phyloP scores from a whole-genome alignment of 2,329 filamentous ascomycete genomes.

The Aspergillus proliferans region DNA sequence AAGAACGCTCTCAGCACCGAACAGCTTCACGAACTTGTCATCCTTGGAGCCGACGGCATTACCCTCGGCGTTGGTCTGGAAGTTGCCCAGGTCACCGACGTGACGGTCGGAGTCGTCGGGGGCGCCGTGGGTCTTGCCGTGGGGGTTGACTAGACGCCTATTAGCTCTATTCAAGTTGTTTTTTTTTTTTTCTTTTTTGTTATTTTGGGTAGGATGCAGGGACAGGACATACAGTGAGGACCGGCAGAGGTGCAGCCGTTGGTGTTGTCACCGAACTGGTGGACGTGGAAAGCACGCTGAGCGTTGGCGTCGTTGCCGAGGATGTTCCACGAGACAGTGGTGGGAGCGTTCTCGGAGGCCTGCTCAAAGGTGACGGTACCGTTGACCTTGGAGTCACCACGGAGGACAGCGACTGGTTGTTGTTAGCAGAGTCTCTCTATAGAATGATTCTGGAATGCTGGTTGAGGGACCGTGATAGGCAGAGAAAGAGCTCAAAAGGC shows the following conservation, averaged over 20 bases:
- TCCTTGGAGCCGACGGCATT: slow-evolving; percentile 73
- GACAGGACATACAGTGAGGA: slow-evolving; percentile 73
- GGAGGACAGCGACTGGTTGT: slow-evolving; percentile 77
- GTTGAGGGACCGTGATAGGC: slow-evolving; percentile 24
- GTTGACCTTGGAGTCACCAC: slow-evolving; percentile 92
- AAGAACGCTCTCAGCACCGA: slow-evolving; percentile 89
- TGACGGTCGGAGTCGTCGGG: slow-evolving; percentile 78
- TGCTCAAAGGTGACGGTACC: slow-evolving; percentile 96
- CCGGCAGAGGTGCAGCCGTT: slow-evolving; percentile 98
- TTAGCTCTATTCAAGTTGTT: slow-evolving; percentile 1
- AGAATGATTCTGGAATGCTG: background rate
- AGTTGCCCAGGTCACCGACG: slow-evolving; percentile 96
- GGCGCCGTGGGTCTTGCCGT: slow-evolving; percentile 85
- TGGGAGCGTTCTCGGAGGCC: slow-evolving; percentile 70
- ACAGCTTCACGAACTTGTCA: slow-evolving; percentile 88
- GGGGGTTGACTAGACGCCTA: slow-evolving; percentile 73
- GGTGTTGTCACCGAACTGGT: slow-evolving; percentile 99
- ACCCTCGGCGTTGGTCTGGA: slow-evolving; percentile 89
- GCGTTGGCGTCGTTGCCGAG: slow-evolving; percentile 88
- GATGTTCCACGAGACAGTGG: slow-evolving; percentile 88
- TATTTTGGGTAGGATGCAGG: background rate
- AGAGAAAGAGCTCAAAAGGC: slow-evolving; percentile 8
- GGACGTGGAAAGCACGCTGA: slow-evolving; percentile 96
- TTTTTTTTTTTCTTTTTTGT: too few species aligned
- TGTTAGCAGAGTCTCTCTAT: slow-evolving; percentile 2